Evolutionary conservation across 805 yeast species (phyloP).

Genomic region (Candida saitoana): DNA sequence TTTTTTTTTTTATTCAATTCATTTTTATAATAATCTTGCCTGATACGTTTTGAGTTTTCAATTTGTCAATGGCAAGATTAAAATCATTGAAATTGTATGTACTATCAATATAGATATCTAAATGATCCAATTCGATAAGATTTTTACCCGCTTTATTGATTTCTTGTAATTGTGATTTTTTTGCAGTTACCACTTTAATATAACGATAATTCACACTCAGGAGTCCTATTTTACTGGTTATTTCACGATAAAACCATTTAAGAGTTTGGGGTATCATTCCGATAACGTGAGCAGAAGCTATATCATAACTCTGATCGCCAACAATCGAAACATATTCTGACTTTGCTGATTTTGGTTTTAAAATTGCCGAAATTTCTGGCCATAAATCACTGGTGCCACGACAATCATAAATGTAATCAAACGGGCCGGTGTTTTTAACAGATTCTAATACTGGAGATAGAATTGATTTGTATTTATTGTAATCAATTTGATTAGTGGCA

Average conservation of each 20-base stretch:
- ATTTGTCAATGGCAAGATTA: constrained; percentile 46
- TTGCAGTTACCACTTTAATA: not conserved
- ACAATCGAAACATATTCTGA: constrained; percentile 50
- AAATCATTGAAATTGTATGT: constrained; percentile 47
- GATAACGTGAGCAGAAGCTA: constrained; percentile 2
- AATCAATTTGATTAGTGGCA: constrained; percentile 56
- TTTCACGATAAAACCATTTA: not conserved
- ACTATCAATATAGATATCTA: constrained; percentile 51
- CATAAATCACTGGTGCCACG: constrained; percentile 56
- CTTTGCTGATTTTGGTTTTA: constrained; percentile 45
- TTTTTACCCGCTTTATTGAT: constrained; percentile 23
- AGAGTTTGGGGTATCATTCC: not conserved
- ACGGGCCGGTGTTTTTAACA: constrained; percentile 33
- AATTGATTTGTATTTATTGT: constrained; percentile 40
- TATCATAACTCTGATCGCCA: constrained; percentile 47
- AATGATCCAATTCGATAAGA: constrained; percentile 42
- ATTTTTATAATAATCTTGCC: constrained; percentile 61
- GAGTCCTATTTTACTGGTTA: not conserved
- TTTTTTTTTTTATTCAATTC: too few relatives aligned
- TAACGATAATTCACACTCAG: constrained; percentile 1
- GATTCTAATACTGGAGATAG: constrained; percentile 32
- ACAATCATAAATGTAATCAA: constrained; percentile 62
- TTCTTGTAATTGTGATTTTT: constrained; percentile 9
- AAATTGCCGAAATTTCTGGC: constrained; percentile 33
- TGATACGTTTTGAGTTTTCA: constrained; percentile 46